Percentiles rank a stretch among this genome's conserved stretches.
Conservation (phyloP, 495 filamentous ascomycete genomes). For the Achaetomiella virescens region DNA sequence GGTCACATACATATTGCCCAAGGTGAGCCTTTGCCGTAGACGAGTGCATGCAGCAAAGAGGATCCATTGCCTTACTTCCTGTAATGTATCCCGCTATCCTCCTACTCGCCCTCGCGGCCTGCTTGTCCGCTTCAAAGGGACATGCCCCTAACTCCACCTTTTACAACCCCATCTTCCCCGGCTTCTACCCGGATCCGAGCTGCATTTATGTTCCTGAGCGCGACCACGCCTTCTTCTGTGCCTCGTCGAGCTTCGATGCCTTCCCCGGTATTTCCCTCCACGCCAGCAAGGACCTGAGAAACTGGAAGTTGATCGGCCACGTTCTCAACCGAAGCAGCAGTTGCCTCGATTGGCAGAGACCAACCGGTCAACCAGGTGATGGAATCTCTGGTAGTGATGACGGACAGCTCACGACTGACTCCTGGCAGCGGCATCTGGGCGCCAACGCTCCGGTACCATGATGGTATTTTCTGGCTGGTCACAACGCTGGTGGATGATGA, state of each 20-base stretch:
- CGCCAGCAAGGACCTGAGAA: slow-evolving; percentile 45
- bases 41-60: not conserved
- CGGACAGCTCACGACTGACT: not conserved
- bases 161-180: slow-evolving; percentile 49
- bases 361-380: slow-evolving; percentile 37
- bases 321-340: slow-evolving; percentile 37
- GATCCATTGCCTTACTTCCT: not conserved
- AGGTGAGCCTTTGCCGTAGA: not conserved
- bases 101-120: slow-evolving; percentile 9
- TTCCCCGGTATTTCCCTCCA: slow-evolving; percentile 51
- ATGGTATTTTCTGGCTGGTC: slow-evolving; percentile 36
- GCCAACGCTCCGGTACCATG: slow-evolving; percentile 34
- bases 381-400: not conserved
- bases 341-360: slow-evolving; percentile 38
- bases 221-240: slow-evolving; percentile 48
- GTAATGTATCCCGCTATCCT: not conserved
- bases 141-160: slow-evolving; percentile 29
- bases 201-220: slow-evolving; percentile 46
- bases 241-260: slow-evolving; percentile 47
- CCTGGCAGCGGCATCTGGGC: slow-evolving; percentile 37
- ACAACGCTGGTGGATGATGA: slow-evolving; percentile 42
- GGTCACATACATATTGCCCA: not conserved
- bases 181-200: slow-evolving; percentile 51
- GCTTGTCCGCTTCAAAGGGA: slow-evolving; percentile 2
- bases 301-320: slow-evolving; percentile 47